Evolutionary conservation across 495 filamentous ascomycete genomes (phyloP), one percentile per base, ranked within the genome.

Genomic region (Stereocaulon alpinum): DNA sequence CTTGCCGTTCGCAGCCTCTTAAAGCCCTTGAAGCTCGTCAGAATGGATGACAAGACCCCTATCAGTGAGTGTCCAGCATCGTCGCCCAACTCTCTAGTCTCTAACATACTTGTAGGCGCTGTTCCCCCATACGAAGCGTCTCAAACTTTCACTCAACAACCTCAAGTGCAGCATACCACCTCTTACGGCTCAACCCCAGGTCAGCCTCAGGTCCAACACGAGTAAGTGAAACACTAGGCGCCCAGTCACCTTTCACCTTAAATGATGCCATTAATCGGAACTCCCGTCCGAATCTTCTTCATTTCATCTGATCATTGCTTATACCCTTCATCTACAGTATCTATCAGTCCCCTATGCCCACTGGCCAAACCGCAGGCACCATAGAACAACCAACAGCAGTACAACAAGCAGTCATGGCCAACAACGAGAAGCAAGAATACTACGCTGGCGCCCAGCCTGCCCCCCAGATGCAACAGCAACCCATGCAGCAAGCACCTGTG

Each of bases 41-140:
- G 0, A 51, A 52, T 52, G 49, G 49, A 52, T 15, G 49, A 52
- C 49, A 52, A 52, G 49, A 52, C 49, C 49, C 30, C 49, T 52
- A 37, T 52, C 49, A 12, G 49, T 52, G 49, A 17, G 49, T 34
- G 18, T 52, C 34, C 17, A 52, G 15, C 49, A 3, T 52, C 7
- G 4, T 37, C 17, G 18, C 17, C 17, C 29, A 3, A 18, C 17
- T 18, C 49, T 12, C 20, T 52, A 10, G 6, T 10, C 6, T 20
- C 49, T 52, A 12, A 52, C 29, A 11, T 18, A 29, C 3, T 20
- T 5, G 10, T 30, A 52, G 49, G 15, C 34, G 49, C 49, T 52
- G 49, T 52, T 9, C 49, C 49, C n/a, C 30, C 49, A 4, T 52
- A 52, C 49, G 49, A 52, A n/a, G 9, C 49, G 6, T 34, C 10